These are phyloP conservation scores for Polychaeton citri DNA, from an alignment of 2,329 filamentous ascomycete genomes.

Conservation along the genomic window DNA sequence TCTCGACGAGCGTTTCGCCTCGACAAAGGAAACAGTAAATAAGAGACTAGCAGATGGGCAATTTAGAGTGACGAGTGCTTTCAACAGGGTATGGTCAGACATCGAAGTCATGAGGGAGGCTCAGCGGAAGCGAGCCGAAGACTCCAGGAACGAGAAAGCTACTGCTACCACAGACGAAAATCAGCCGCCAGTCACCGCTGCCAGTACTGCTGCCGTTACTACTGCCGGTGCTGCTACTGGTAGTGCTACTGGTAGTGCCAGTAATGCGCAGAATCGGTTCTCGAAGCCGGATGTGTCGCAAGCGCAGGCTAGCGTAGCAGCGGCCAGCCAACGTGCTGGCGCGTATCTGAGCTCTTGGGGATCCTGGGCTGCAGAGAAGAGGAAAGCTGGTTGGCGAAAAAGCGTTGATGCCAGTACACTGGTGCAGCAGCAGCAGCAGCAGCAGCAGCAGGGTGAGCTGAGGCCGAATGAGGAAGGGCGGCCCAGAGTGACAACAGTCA, in stretches of 20 bases:
- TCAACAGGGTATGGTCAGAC: conserved; percentile 81
- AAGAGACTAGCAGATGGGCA: conserved; percentile 78
- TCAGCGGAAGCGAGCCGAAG: conserved; percentile 50
- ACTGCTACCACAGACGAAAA: conserved; percentile 3
- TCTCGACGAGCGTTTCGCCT: conserved; percentile 76
- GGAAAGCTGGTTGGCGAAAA: conserved; percentile 37
- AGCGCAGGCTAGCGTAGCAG: conserved; percentile 41
- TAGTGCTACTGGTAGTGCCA: conserved; percentile 1
- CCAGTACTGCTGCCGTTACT: neutral
- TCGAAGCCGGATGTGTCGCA: conserved; percentile 37
- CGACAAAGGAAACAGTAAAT: conserved; percentile 73
- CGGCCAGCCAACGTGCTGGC: conserved; percentile 42
- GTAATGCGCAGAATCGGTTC: neutral
- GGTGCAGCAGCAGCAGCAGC: neutral
- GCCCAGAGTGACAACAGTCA: too few species aligned
- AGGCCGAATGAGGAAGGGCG: too few species aligned
- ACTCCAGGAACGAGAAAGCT: conserved; percentile 29
- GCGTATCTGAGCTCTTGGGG: conserved; percentile 53
- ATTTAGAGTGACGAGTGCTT: conserved; percentile 74
- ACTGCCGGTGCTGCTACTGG: conserved; percentile 4
- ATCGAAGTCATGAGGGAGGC: conserved; percentile 70
- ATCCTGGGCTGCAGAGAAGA: conserved; percentile 59
- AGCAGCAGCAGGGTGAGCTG: neutral
- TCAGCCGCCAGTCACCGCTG: neutral
- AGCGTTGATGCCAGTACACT: neutral